Evolutionary conservation across 768 basidiomycete species (phyloP), one percentile per base, ranked within the genome.

Genomic region (Boletales sp.): DNA sequence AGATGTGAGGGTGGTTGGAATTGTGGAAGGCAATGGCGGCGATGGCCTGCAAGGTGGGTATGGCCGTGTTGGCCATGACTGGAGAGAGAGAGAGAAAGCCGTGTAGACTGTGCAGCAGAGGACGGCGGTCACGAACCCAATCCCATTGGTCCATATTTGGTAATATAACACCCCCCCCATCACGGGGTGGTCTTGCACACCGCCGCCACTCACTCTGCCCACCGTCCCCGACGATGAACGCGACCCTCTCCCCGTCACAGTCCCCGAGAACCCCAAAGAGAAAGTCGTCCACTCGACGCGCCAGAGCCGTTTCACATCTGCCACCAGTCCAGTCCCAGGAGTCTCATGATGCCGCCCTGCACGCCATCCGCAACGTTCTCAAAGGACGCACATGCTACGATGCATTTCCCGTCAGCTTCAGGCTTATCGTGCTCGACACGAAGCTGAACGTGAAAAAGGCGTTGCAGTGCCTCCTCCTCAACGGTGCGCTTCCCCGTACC

Each of bases 361-460:
- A 73, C 50, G 72, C 79, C 48, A 93, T 99, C 62, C 79, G 95
- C 45, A 70, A 70, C 45, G 90, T 93, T 70, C 84, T 98, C 72
- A 87, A 82, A 61, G 81, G 86, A 50, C 83, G 90, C 62, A 89
- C 85, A 15, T 84, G 86, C 57, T 99, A 98, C 73, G 95, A 98
- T 70, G 93, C 95, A 31, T 94, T 99, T 61, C 96, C 96, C 21
- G 91, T 98, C 73, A 89, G 85, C 70, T 99, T 94, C 73, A 79
- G 95, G 60, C 79, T 98, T 62, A 97, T 99, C 66, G 94, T 98
- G 21, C 81, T 99, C 49, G 96, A 99, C 70, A 94, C 89, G 41
- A 89, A 92, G 68, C 80, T 99, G 60, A 93, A 89, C 63, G 94
- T 98, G 46, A 95, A 94, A 74, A 93, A 94, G 67, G 94, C 94